These are phyloP conservation scores for Penicillium brevicompactum DNA, from an alignment of 2,329 filamentous ascomycete species.

Conservation along the genomic window DNA sequence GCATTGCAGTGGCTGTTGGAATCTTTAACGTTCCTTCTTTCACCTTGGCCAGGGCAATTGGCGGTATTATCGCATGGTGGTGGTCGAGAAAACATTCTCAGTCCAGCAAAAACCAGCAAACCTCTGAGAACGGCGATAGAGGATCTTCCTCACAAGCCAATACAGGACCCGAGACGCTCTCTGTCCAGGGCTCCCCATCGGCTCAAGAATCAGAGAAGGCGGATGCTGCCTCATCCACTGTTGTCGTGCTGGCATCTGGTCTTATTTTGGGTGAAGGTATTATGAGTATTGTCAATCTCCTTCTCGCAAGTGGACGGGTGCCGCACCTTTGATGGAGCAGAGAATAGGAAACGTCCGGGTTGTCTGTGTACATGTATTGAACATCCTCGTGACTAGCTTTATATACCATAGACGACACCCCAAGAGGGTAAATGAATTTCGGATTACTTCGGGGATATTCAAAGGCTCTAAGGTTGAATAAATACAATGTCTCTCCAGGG, in stretches of 20 bases:
- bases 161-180: neutral
- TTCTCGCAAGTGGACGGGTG: conserved; percentile 74
- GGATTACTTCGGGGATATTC: neutral
- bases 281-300: conserved; percentile 85
- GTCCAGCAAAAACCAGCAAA: neutral
- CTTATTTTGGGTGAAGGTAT: conserved; percentile 92
- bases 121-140: neutral
- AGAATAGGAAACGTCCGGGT: neutral
- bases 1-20: conserved; percentile 85
- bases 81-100: conserved; percentile 60
- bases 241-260: conserved; percentile 87
- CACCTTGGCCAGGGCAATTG: conserved; percentile 82
- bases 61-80: conserved; percentile 76
- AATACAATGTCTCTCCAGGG: too few species aligned
- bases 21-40: conserved; percentile 99
- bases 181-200: conserved; percentile 1
- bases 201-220: conserved; percentile 49
- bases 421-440: neutral
- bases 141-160: conserved; percentile 2
- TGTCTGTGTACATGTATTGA: neutral
- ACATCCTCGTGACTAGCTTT: neutral
- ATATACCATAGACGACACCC: neutral
- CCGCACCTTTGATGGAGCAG: conserved; percentile 64
- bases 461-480: too few species aligned
- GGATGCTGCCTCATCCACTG: conserved; percentile 55